A percentile compares a stretch with the other conserved stretches of the same genome.
phyloP scores from a whole-genome alignment of 768 basidiomycete genomes.

The Lactifluus piperatus region DNA sequence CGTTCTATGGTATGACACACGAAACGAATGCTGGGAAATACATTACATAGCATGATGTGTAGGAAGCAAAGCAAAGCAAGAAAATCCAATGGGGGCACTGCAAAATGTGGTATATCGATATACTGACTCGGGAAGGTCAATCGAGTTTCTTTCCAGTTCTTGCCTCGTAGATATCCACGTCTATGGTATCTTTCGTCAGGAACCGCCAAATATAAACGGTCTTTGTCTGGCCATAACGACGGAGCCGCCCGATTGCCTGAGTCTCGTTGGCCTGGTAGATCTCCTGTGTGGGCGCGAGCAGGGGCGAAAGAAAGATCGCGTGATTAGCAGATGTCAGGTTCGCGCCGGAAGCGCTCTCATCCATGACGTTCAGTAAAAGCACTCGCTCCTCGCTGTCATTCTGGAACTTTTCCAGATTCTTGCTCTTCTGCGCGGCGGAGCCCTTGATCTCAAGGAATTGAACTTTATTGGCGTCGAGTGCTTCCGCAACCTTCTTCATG shows the following conservation, averaged over 20 bases:
- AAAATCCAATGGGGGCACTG: neutral
- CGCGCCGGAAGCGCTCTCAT: slow-evolving; percentile 89
- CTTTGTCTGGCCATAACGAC: slow-evolving; percentile 76
- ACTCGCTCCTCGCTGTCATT: slow-evolving; percentile 68
- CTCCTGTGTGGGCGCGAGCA: slow-evolving; percentile 74
- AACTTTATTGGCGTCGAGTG: slow-evolving; percentile 62
- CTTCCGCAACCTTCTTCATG: slow-evolving; percentile 84
- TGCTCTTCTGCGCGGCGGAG: slow-evolving; percentile 65
- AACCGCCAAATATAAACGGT: slow-evolving; percentile 78
- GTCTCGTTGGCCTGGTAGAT: slow-evolving; percentile 80
- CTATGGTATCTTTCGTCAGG: slow-evolving; percentile 81
- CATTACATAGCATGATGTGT: neutral
- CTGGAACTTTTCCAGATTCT: slow-evolving; percentile 81
- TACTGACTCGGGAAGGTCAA: neutral
- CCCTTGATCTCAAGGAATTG: slow-evolving; percentile 77
- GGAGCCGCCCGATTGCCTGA: slow-evolving; percentile 75
- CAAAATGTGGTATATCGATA: neutral
- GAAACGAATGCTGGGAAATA: neutral
- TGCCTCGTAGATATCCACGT: slow-evolving; percentile 72
- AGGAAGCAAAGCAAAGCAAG: neutral
- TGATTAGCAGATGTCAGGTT: slow-evolving; percentile 92
- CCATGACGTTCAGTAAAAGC: slow-evolving; percentile 84
- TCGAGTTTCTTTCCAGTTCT: slow-evolving; percentile 25
- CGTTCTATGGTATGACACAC: neutral
- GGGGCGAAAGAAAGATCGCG: slow-evolving; percentile 88